Evolutionary conservation across 2,329 filamentous ascomycete species (phyloP).

Genomic region (Fusarium mexicanum): DNA sequence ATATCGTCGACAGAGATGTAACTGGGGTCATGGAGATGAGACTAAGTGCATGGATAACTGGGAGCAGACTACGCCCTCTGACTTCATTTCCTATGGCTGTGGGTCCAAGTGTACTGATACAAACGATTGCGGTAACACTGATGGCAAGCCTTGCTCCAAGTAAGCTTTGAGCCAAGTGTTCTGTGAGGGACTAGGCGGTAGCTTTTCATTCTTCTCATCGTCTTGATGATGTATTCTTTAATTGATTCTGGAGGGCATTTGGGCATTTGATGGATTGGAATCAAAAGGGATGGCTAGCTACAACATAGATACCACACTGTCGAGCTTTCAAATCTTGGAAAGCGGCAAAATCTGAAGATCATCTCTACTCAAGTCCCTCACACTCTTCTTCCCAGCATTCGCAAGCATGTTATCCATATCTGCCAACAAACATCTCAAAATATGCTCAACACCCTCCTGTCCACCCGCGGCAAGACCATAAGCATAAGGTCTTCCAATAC

Average conservation of each 20-base stretch:
- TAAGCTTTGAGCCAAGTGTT: not conserved
- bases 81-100: not conserved
- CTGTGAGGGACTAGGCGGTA: rapidly evolving
- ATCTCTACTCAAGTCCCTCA: constrained; percentile 38
- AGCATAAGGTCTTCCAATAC: constrained; percentile 55
- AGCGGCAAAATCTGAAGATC: constrained; percentile 27
- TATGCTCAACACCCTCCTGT: constrained; percentile 64
- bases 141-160: not conserved
- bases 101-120: constrained; percentile 4
- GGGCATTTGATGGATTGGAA: not conserved
- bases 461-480: constrained; percentile 51
- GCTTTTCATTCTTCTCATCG: rapidly evolving
- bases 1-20: not conserved
- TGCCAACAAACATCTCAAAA: constrained; percentile 53
- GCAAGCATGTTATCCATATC: constrained; percentile 64
- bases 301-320: not conserved
- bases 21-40: constrained; percentile 1
- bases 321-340: not conserved
- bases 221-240: no score
- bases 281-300: not conserved
- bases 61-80: constrained; percentile 12
- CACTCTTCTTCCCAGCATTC: constrained; percentile 59
- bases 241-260: rapidly evolving
- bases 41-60: constrained; percentile 8
- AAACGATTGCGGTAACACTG: not conserved